Evolutionary conservation across 2,329 filamentous ascomycete genomes (phyloP).

Genomic region (Trichoderma asperellum): DNA sequence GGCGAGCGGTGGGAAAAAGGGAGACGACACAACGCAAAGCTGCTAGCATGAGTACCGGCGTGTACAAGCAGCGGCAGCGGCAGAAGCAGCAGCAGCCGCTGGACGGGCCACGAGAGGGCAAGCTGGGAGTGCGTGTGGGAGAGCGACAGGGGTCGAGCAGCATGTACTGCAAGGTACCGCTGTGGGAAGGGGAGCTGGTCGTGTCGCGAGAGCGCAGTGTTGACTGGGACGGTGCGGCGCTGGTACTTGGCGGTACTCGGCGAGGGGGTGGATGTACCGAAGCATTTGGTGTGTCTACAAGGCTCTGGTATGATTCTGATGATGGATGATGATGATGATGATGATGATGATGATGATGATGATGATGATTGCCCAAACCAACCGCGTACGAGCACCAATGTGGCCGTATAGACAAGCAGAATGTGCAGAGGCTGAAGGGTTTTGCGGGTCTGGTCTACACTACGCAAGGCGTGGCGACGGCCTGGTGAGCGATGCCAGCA

Average conservation of each 20-base stretch:
- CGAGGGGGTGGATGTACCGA: background rate
- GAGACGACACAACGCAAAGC: background rate
- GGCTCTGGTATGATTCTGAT: background rate
- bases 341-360: background rate
- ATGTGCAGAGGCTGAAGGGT: constrained; percentile 14
- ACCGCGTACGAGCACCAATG: background rate
- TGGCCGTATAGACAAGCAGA: background rate
- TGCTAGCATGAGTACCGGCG: background rate
- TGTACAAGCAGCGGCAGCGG: background rate
- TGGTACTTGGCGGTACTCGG: background rate
- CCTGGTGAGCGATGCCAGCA: background rate
- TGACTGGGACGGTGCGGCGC: background rate
- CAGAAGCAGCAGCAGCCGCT: background rate
- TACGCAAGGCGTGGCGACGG: constrained; percentile 9
- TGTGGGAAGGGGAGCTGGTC: background rate
- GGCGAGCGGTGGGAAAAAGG: constrained; percentile 11
- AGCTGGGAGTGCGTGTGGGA: constrained; percentile 24
- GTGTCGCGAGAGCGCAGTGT: background rate
- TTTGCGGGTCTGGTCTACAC: constrained; percentile 1
- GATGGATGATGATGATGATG: background rate
- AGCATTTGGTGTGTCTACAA: background rate
- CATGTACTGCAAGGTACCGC: constrained; percentile 25
- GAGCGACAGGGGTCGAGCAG: constrained; percentile 13
- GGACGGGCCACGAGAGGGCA: constrained; percentile 1
- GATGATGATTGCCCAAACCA: background rate